Conservation (phyloP, 306 rosid genomes). For the Aeschynomene evenia region DNA sequence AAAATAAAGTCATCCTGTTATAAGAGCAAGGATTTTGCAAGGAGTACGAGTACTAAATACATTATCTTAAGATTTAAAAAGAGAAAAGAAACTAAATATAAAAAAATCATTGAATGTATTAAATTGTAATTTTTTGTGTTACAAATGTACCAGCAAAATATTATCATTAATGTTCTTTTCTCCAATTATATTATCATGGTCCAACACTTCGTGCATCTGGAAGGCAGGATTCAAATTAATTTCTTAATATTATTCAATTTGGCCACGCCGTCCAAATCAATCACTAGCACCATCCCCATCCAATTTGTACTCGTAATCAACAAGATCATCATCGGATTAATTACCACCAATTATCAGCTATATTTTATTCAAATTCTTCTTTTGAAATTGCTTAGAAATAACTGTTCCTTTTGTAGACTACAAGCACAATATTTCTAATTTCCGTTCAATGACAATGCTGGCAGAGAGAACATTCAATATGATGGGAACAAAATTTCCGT, state of each 20-base stretch:
- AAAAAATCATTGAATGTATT: neutral
- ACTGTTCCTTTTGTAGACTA: neutral
- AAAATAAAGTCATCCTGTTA: neutral
- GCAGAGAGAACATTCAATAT: conserved; percentile 1
- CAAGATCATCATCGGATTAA: neutral
- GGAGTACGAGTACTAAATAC: neutral
- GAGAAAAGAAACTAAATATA: neutral
- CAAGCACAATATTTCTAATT: neutral
- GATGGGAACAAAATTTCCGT: no score
- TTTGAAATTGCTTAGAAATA: neutral
- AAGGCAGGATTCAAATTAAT: neutral
- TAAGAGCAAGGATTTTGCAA: neutral
- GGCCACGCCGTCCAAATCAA: conserved; percentile 10
- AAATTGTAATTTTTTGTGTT: no score
- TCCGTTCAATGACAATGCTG: neutral
- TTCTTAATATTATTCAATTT: neutral
- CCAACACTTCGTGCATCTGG: neutral
- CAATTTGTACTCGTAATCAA: neutral
- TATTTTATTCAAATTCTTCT: neutral
- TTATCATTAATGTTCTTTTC: neutral
- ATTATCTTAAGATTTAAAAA: no score
- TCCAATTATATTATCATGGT: conserved; percentile 1
- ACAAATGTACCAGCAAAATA: no score
- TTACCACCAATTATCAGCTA: neutral
- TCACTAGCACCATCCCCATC: neutral